Evolutionary conservation across 352 stramenopile species (phyloP), one percentile per base, ranked within the genome.

Genomic region (Phytopythium boreale): DNA sequence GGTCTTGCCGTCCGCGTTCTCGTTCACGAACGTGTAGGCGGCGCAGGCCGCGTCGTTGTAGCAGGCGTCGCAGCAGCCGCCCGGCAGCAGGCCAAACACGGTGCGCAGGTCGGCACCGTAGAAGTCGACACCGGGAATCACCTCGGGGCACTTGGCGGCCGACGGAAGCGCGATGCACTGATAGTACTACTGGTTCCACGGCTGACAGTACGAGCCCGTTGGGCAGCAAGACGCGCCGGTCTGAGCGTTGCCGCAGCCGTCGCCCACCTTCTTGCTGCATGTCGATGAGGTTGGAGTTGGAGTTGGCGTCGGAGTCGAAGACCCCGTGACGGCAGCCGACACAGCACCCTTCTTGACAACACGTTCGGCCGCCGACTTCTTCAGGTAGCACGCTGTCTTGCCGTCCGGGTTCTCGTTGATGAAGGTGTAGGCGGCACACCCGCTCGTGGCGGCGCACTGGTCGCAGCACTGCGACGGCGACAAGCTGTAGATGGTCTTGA

Each of bases 11-110:
- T 87, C 74, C 14, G 72, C 34, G 51, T 86, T 82, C 60, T 82
- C 74, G 67, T 87, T 89, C 39, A 85, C 68, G 47, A 85, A 89
- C 20, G 79, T 87, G 74, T 80, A 88, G 20, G 66, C 59, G 29
- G 56, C 60, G 66, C 80, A 89, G 17, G 56, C 66, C 24, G 67
- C 44, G 60, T 80, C 74, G 2, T 56, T 60, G 41, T 63, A 63
- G 59, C 80, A 89, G 22, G 69, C 74, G 22, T 85, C 68, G 50
- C 80, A 89, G 75, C 80, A 89, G 46, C 61, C 46, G 27, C 69
- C 67, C 0, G 80, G 80, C 26, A 77, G 57, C 27, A 87, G 47
- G 12, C 62, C 72, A 22, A 82, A 80, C 46, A 68, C 61, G 39
- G 73, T 68, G 19, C 75, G 70, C 19, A 89, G 63, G 61, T 89